A percentile compares a stretch with the other conserved stretches of the same genome.
Conservation (phyloP, 805 yeast species). For the Candida patagonica region DNA sequence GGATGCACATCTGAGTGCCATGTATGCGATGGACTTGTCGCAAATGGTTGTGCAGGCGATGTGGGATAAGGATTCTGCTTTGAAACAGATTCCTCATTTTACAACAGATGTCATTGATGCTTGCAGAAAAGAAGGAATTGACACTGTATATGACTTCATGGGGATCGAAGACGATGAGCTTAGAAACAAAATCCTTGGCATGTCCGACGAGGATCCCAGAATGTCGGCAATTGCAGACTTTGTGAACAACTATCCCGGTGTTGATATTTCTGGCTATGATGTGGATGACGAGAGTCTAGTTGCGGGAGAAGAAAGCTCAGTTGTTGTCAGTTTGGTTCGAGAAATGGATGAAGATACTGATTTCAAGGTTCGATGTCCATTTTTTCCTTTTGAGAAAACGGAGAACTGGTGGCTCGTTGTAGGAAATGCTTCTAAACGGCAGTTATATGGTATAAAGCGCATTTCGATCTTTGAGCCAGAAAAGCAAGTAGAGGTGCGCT, state of each 20-base stretch:
- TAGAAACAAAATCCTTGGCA: constrained; percentile 49
- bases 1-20: constrained; percentile 70
- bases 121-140: constrained; percentile 46
- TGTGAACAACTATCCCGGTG: constrained; percentile 82
- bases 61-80: constrained; percentile 71
- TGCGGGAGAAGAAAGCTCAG: constrained; percentile 39
- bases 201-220: constrained; percentile 33
- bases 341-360: constrained; percentile 64
- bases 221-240: constrained; percentile 70
- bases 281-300: constrained; percentile 33
- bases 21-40: constrained; percentile 74
- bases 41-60: constrained; percentile 85
- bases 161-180: constrained; percentile 57
- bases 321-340: constrained; percentile 32
- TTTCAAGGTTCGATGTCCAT: constrained; percentile 47
- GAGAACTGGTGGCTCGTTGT: constrained; percentile 86
- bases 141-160: constrained; percentile 72
- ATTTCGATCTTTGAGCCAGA: constrained; percentile 43
- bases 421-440: constrained; percentile 54
- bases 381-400: constrained; percentile 48
- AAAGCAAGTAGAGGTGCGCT: constrained; percentile 44
- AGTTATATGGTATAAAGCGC: constrained; percentile 66
- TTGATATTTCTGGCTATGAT: constrained; percentile 53
- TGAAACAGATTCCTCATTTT: constrained; percentile 75
- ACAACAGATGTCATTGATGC: constrained; percentile 39